phyloP scores from a whole-genome alignment of 129 eudicot species.

The Dittrichia graveolens region DNA sequence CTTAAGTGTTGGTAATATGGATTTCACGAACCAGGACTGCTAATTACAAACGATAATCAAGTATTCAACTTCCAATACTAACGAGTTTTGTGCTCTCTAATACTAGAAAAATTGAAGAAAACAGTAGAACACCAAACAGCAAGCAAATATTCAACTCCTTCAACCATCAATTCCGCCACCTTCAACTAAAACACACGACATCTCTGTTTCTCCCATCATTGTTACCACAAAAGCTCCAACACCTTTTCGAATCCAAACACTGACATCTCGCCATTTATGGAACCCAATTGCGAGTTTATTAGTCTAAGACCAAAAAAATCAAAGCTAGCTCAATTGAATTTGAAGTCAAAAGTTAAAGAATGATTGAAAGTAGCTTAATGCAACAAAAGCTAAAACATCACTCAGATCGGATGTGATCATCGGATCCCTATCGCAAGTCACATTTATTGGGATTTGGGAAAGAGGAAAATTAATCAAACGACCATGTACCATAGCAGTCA shows the following conservation, averaged over 20 bases:
- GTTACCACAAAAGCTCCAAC: no score
- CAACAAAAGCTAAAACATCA: background rate
- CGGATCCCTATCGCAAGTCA: no score
- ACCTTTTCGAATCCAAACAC: no score
- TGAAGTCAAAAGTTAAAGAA: background rate
- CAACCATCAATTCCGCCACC: background rate
- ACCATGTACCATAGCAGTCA: no score
- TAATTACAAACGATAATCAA: background rate
- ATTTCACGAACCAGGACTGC: slow-evolving; percentile 5
- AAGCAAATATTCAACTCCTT: background rate
- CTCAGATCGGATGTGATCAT: background rate
- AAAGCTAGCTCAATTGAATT: no score
- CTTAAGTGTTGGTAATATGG: background rate
- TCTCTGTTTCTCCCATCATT: no score
- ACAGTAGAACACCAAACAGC: background rate
- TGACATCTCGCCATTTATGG: no score
- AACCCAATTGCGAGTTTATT: background rate
- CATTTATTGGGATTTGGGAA: no score
- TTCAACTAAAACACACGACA: background rate
- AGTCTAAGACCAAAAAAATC: slow-evolving; percentile 9
- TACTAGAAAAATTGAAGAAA: background rate
- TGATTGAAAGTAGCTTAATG: slow-evolving; percentile 6
- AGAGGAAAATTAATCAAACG: no score
- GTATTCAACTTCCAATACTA: background rate
- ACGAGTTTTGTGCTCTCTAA: background rate